These are phyloP conservation scores for Sclerotinia spermophila DNA, from an alignment of 2,329 filamentous ascomycete species.

Conservation along the genomic window DNA sequence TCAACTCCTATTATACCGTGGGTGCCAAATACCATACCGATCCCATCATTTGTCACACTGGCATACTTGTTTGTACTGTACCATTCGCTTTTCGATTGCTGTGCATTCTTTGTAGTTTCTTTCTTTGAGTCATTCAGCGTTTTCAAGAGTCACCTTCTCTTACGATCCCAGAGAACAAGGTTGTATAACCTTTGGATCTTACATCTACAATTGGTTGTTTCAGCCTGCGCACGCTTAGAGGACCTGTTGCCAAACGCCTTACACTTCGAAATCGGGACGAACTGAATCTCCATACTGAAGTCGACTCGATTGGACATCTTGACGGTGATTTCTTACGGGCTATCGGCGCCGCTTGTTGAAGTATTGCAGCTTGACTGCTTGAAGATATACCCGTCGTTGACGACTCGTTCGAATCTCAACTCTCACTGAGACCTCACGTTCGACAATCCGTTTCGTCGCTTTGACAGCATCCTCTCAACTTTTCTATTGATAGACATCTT, in stretches of 20 bases:
- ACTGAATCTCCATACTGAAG: neutral
- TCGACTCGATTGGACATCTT: constrained; percentile 16
- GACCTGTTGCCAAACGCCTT: constrained; percentile 13
- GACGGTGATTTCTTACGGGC: constrained; percentile 13
- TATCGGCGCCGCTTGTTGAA: neutral
- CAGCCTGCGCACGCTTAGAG: constrained; percentile 9
- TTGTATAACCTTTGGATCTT: neutral
- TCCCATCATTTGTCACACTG: constrained; percentile 5
- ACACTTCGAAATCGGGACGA: constrained; percentile 13
- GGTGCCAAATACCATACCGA: neutral
- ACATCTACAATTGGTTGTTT: constrained; percentile 15
- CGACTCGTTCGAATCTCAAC: constrained; percentile 9
- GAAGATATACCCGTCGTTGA: constrained; percentile 14
- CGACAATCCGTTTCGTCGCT: constrained; percentile 13
- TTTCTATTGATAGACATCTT: neutral
- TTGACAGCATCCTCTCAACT: constrained; percentile 17
- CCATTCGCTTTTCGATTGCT: constrained; percentile 1
- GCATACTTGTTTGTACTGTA: neutral
- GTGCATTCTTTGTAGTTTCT: constrained; percentile 12
- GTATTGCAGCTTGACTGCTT: neutral
- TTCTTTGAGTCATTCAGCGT: neutral
- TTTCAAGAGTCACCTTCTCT: constrained; percentile 7
- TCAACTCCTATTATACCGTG: constrained; percentile 11
- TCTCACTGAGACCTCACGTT: neutral
- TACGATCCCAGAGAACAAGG: constrained; percentile 4